phyloP scores from a whole-genome alignment of 2,329 filamentous ascomycete genomes.

The Botrytis sinoallii region DNA sequence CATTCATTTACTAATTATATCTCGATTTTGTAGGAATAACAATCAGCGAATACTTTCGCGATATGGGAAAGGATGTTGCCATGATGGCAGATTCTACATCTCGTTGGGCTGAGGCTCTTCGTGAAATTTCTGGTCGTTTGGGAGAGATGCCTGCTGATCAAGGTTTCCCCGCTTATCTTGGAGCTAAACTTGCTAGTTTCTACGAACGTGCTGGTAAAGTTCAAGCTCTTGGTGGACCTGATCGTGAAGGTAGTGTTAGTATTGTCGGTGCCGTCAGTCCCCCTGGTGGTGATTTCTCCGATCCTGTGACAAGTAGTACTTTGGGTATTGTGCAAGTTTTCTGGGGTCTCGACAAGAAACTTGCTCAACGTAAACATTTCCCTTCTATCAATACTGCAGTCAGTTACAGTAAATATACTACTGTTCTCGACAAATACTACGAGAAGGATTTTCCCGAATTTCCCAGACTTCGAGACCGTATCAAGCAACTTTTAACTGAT shows the following conservation, averaged over 20 bases:
- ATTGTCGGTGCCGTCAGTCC: constrained; percentile 97
- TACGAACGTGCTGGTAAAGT: constrained; percentile 97
- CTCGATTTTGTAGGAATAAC: constrained; percentile 52
- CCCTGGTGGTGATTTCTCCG: constrained; percentile 97
- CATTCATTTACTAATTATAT: too few species aligned
- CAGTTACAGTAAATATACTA: constrained; percentile 97
- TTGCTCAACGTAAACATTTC: constrained; percentile 98
- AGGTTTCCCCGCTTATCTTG: constrained; percentile 96
- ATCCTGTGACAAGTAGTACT: constrained; percentile 91
- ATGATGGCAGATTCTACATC: constrained; percentile 99
- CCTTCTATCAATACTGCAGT: constrained; percentile 93
- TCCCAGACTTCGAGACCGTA: constrained; percentile 84
- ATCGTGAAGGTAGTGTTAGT: constrained; percentile 87
- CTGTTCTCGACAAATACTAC: constrained; percentile 86
- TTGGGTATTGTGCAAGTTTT: constrained; percentile 98
- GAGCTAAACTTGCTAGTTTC: constrained; percentile 96
- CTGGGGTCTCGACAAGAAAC: constrained; percentile 99
- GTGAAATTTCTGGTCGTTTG: constrained; percentile 96
- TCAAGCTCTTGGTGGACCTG: constrained; percentile 80
- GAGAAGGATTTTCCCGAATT: constrained; percentile 92
- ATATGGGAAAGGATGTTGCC: constrained; percentile 94
- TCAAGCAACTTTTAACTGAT: constrained; percentile 89
- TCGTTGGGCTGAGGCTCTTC: constrained; percentile 96
- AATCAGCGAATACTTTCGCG: constrained; percentile 66
- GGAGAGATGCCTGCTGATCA: constrained; percentile 99